A percentile compares a stretch with the other conserved stretches of the same genome.
Evolutionary conservation across 345 rosid species (phyloP).

Genomic region (Punica granatum): DNA sequence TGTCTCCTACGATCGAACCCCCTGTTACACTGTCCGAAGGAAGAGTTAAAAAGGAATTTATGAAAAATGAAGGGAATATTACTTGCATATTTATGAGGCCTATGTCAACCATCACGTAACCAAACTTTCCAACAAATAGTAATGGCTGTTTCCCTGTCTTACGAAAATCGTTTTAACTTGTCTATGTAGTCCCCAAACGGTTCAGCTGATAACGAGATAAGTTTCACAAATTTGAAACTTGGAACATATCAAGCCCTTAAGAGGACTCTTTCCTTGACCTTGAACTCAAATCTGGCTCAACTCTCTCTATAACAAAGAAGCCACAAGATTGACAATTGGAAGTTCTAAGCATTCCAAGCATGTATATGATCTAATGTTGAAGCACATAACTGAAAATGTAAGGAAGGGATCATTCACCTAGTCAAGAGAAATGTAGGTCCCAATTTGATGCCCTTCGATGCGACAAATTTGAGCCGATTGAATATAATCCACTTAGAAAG

Average conservation of each 20-base stretch:
- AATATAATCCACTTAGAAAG: conserved; percentile 87
- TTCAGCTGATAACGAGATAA: no score
- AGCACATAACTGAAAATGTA: conserved; percentile 8
- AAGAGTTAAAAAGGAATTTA: neutral
- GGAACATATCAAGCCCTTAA: no score
- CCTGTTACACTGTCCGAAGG: conserved; percentile 62
- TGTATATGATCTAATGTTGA: neutral
- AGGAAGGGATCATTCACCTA: conserved; percentile 38
- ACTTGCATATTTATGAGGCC: no score
- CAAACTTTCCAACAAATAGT: no score
- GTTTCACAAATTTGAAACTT: no score
- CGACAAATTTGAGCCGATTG: conserved; percentile 80
- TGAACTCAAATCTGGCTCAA: neutral
- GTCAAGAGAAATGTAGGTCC: conserved; percentile 86
- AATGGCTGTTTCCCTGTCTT: no score
- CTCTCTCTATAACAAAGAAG: neutral
- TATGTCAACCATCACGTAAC: no score
- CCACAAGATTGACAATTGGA: neutral
- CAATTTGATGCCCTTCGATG: conserved; percentile 75
- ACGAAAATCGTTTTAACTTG: no score
- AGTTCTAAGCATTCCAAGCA: neutral
- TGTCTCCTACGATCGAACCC: conserved; percentile 97
- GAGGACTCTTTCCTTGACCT: no score
- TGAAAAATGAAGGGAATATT: neutral
- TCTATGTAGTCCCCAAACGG: no score